phyloP scores from a whole-genome alignment of 2,329 filamentous ascomycete species.

The Salinomyces thailandicus region DNA sequence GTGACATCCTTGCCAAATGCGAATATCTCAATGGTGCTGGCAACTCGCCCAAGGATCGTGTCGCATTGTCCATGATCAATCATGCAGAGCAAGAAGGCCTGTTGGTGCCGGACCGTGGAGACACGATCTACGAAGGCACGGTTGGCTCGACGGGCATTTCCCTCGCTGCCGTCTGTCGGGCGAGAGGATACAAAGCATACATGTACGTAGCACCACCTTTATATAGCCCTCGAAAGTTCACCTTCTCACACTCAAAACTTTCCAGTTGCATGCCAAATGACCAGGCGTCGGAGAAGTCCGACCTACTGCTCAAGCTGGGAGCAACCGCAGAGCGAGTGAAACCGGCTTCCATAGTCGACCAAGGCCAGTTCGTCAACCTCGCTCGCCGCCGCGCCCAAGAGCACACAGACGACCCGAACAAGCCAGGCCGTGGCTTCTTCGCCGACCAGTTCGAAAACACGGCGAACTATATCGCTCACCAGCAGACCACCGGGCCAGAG shows the following conservation, averaged over 20 bases:
- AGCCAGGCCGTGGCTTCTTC: conserved; percentile 73
- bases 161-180: conserved; percentile 76
- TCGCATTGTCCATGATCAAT: conserved; percentile 81
- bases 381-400: conserved; percentile 65
- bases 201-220: conserved; percentile 45
- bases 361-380: conserved; percentile 87
- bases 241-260: not conserved
- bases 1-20: conserved; percentile 83
- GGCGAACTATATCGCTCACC: conserved; percentile 82
- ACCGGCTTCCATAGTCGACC: conserved; percentile 87
- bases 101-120: conserved; percentile 67
- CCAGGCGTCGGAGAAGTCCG: conserved; percentile 77
- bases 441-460: conserved; percentile 91
- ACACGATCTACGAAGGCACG: conserved; percentile 95
- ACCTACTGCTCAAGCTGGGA: conserved; percentile 78
- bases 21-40: conserved; percentile 95
- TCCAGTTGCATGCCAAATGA: conserved; percentile 82
- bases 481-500: conserved; percentile 75
- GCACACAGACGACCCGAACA: conserved; percentile 51
- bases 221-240: not conserved
- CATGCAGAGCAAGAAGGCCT: conserved; percentile 67
- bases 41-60: conserved; percentile 87
- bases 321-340: conserved; percentile 85
- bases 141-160: conserved; percentile 95
- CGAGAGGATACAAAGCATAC: conserved; percentile 80